Base-by-base conservation (phyloP, 805 yeast species). In the Candida maris region DNA sequence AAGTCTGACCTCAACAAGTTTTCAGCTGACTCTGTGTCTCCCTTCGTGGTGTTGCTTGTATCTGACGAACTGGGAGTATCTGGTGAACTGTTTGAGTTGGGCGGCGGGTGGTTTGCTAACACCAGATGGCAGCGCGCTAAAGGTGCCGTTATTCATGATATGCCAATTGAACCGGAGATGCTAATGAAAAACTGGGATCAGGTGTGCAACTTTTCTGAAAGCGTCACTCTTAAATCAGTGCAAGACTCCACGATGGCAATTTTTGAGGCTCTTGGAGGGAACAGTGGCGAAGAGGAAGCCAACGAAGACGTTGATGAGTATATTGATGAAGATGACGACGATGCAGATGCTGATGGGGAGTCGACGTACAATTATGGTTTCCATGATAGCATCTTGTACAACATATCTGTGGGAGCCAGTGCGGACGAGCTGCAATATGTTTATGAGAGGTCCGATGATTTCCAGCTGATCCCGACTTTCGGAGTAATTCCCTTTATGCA, bases 51-150 rank as follows among this genome's bases (percentile, higher is more conserved):
- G 13, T 71, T 82, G 51, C 73, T 89, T 45, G 73, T 86, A n/a
- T 75, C 88, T 39, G 89, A 85, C 32, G 73, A 75, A 52, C 73
- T 81, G 17, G 70, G 72, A 29, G 75, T 76, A 21, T 77, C 81
- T 31, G 97, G 97, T 39, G 82, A 82, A 60, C 64, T 84, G 44
- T 91, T 81, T 60, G 98, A 91, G 70, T 82, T 80, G 49, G 98
- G 97, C 49, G 96, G 93, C 41, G 97, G 96, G 28, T 91, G 97
- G 96, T 71, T 85, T 51, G 97, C 95, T 54, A 77, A 78, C 62
- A 89, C 96, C 27, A 77, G 97, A 69, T 89, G 93, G 91, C 95
- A 91, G 67, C 78, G 96, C 60, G 81, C 95, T 37, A 79, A 80
- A 45, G 97, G 98, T 49, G 82, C 75, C 30, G 84, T 84, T 12